Conservation (phyloP, 208 protist genomes). For the Acanthamoeba healyi region DNA sequence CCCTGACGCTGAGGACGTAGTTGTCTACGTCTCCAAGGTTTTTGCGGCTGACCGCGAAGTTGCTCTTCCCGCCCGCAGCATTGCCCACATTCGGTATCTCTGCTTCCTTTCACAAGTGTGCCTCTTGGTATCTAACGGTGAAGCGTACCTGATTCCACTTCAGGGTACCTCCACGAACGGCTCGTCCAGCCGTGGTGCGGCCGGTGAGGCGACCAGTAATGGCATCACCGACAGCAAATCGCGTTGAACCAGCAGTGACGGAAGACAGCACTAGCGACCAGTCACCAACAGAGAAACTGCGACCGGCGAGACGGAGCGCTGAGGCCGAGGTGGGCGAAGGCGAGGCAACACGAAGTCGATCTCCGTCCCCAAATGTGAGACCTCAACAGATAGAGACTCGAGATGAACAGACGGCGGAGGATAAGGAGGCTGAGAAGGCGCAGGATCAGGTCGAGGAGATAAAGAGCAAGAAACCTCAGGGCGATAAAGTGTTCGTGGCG, state of each 20-base stretch:
- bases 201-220: conserved; percentile 6
- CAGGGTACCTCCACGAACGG: conserved; percentile 10
- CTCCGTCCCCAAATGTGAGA: background rate
- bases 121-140: background rate
- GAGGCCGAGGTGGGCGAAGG: background rate
- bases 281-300: background rate
- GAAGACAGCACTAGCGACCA: background rate
- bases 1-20: conserved; percentile 58
- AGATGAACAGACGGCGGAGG: background rate
- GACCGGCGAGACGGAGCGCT: background rate
- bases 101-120: background rate
- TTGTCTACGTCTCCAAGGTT: conserved; percentile 78
- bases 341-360: background rate
- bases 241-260: background rate
- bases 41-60: conserved; percentile 68
- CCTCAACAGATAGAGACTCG: background rate
- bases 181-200: background rate
- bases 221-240: background rate
- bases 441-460: background rate
- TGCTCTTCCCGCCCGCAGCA: conserved; percentile 48
- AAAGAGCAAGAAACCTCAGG: conserved; percentile 31
- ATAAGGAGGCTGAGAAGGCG: background rate
- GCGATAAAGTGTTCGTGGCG: conserved; percentile 94
- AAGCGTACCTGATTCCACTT: background rate
- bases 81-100: conserved; percentile 10